A percentile compares a stretch with the other conserved stretches of the same genome.
Conservation (phyloP, 2,329 filamentous ascomycete genomes). For the Cladosporium phlei region DNA sequence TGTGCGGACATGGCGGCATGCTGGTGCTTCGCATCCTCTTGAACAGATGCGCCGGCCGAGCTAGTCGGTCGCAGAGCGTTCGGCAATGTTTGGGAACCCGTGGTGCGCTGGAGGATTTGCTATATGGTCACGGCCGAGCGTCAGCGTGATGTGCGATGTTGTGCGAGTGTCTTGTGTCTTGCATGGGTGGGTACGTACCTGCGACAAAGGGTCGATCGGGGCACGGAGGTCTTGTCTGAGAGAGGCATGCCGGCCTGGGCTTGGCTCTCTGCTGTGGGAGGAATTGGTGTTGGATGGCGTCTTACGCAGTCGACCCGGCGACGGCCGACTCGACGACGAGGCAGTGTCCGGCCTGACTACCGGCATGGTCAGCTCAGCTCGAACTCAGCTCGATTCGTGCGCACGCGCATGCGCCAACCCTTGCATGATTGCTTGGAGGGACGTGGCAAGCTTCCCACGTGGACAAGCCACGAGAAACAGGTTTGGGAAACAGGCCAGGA, state of each 20-base stretch:
- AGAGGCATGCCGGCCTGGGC: slow-evolving; percentile 16
- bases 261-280: slow-evolving; percentile 16
- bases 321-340: slow-evolving; percentile 18
- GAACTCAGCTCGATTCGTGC: background rate
- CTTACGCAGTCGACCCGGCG: slow-evolving; percentile 23
- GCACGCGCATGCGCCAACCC: slow-evolving; percentile 1
- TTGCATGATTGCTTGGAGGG: slow-evolving; percentile 2
- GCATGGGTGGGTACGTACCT: slow-evolving; percentile 53
- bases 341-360: slow-evolving; percentile 8
- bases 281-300: slow-evolving; percentile 21
- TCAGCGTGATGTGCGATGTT: too few relatives aligned
- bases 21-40: slow-evolving; percentile 41
- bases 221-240: slow-evolving; percentile 34
- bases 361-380: slow-evolving; percentile 4
- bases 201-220: slow-evolving; percentile 62
- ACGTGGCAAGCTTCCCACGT: slow-evolving; percentile 5
- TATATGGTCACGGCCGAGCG: slow-evolving; percentile 32
- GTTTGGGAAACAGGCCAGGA: background rate
- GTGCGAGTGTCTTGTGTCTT: too few relatives aligned
- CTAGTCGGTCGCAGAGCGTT: slow-evolving; percentile 46
- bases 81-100: slow-evolving; percentile 52
- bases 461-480: slow-evolving; percentile 1
- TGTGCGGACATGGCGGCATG: slow-evolving; percentile 14
- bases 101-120: slow-evolving; percentile 61
- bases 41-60: slow-evolving; percentile 29